Percentiles rank a stretch among this genome's conserved stretches.
These are phyloP conservation scores for Phytopythium boreale DNA, from an alignment of 352 stramenopile genomes.

Conservation along the genomic window DNA sequence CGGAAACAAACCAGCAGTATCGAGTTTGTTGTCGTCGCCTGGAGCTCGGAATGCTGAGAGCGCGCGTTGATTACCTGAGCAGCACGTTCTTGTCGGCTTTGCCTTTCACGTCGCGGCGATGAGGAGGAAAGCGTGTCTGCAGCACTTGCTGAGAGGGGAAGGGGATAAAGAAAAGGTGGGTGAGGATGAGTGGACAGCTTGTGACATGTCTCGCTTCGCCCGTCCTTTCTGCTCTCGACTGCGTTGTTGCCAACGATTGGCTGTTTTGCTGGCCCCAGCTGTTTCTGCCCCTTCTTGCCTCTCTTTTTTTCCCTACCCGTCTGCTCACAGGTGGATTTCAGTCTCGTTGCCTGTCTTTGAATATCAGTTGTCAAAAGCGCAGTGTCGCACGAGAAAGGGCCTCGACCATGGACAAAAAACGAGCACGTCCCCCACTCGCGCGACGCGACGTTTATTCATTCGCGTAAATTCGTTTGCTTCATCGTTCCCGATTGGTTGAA, in stretches of 20 bases:
- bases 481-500: not conserved
- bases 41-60: not conserved
- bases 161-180: slow-evolving; percentile 6
- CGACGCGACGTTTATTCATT: not conserved
- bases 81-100: slow-evolving; percentile 2
- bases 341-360: not conserved
- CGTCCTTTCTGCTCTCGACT: not conserved
- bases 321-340: slow-evolving; percentile 1
- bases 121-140: not conserved
- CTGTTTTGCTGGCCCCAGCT: not conserved
- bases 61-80: not conserved
- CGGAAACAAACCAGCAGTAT: not conserved
- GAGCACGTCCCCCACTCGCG: too few relatives aligned
- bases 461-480: not conserved
- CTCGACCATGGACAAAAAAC: not conserved
- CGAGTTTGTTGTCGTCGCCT: not conserved
- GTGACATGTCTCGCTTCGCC: not conserved
- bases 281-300: not conserved
- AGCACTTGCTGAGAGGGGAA: slow-evolving; percentile 2
- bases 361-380: slow-evolving; percentile 1
- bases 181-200: slow-evolving; percentile 1
- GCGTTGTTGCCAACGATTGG: not conserved
- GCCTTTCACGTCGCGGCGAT: not conserved
- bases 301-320: not conserved
- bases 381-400: slow-evolving; percentile 7